Percentiles rank a stretch among this genome's conserved stretches.
Conservation (phyloP, 108 stramenopile genomes). For the Aurantiochytrium sp. region DNA sequence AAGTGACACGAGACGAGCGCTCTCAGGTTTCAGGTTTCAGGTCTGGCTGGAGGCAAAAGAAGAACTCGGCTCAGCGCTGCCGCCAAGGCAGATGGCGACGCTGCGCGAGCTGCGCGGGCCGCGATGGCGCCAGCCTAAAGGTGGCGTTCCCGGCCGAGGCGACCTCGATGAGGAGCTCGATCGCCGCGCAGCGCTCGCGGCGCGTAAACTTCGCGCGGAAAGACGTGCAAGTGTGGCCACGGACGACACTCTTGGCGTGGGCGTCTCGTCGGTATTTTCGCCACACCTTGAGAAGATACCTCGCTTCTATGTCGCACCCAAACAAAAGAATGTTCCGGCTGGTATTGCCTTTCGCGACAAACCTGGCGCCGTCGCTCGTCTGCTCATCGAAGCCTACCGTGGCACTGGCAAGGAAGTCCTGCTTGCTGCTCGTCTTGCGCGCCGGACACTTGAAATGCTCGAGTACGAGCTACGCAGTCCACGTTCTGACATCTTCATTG, state of each 20-base stretch:
- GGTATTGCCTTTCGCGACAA: neutral
- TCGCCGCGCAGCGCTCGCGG: neutral
- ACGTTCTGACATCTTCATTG: neutral
- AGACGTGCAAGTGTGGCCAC: neutral
- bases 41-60: too few relatives aligned
- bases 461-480: neutral
- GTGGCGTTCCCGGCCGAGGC: neutral
- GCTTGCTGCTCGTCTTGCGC: neutral
- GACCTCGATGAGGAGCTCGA: neutral
- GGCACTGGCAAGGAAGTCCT: neutral
- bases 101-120: neutral
- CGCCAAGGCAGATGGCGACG: neutral
- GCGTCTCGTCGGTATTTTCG: neutral
- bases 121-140: neutral
- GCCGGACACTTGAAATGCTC: neutral
- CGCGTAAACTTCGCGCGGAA: neutral
- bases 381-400: conserved; percentile 1
- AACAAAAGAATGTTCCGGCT: neutral
- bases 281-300: neutral
- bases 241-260: neutral
- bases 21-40: too few relatives aligned
- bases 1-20: too few relatives aligned
- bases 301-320: neutral
- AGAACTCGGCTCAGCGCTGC: too few relatives aligned
- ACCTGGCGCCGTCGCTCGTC: neutral